Evolutionary conservation across 192 early-diverging fungal genomes (phyloP), one percentile per base, ranked within the genome.

Genomic region (Coemansia sp.): DNA sequence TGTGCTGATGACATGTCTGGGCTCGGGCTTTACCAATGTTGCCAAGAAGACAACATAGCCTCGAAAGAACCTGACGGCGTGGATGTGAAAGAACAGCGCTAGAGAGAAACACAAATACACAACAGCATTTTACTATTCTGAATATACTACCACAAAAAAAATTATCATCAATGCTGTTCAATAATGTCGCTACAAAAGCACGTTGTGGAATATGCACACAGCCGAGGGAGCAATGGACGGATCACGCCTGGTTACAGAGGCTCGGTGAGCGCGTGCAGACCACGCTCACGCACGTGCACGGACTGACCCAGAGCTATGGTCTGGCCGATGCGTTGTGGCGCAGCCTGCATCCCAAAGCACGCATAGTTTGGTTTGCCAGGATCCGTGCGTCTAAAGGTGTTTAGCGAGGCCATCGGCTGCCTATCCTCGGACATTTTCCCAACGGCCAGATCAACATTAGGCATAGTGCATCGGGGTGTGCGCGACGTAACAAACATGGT

Each of bases 11-110:
- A 87, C 94, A 2, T 91, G 89, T 64, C 79, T 98, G 24, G 95
- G 95, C 22, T 75, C 85, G 15, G 94, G 94, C 9, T 96, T 88
- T 64, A 81, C 80, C 27, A 98, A 98, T 65, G 83, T 89, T 34
- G 91, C 83, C 72, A 96, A 95, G 78, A 91, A 91, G 78, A 79
- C 83, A 3, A 85, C 80, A 25, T 83, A 82, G n/a, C n/a, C n/a
- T n/a, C n/a, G n/a, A n/a, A n/a, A n/a, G n/a, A n/a, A n/a, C n/a
- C n/a, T n/a, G n/a, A n/a, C n/a, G n/a, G n/a, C n/a, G n/a, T n/a
- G n/a, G n/a, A n/a, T n/a, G n/a, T n/a, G n/a, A n/a, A n/a, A n/a
- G n/a, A n/a, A n/a, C n/a, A n/a, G n/a, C n/a, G n/a, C n/a, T n/a
- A n/a, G n/a, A n/a, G n/a, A n/a, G n/a, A n/a, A n/a, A n/a, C n/a